Base-by-base conservation (phyloP, 225 moss, liverwort and hornwort species). In the Polytrichum commune region DNA sequence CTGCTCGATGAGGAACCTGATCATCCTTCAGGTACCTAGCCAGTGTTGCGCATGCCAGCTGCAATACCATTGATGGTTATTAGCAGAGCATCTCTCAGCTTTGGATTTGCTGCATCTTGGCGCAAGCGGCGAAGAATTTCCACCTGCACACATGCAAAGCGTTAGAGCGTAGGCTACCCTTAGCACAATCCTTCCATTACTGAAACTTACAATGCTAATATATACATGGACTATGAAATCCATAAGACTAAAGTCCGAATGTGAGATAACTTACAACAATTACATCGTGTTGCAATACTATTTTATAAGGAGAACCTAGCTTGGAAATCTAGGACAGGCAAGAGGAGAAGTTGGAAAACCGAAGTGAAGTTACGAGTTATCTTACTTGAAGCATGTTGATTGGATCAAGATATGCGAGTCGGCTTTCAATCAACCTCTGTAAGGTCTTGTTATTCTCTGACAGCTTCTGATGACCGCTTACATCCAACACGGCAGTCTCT, bases 11-110 rank as follows among this genome's bases (percentile, higher is more conserved):
- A 64, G 32, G 32, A 4, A 60, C 60, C 60, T 60, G 2, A 64
- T 55, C 3, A 56, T 68, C 9, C 61, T 6, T 46, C 0, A 46
- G 46, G 13, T 1, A 61, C n/a, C 7, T 81, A 95, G 73, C 92
- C 90, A 5, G 92, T 95, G 66, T 92, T 92, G 53, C 88, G 85
- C 92, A 92, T 95, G 56, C 91, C 90, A 0, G 92, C 95, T 4
- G 92, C 95, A 66, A 95, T 95, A n/a, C 95, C 95, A 56, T 95
- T 95, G 54, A 95, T 95, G 5, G 95, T 95, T 72, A 95, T 95
- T 19, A 95, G 62, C 1, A 95, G 69, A 25, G 95, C 90, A 69
- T 95, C 95, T 75, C 95, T 89, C 3, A 95, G 85, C 82, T 90
- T 95, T 29, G 89, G 90, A 32, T 95, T 95, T 69, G 79, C 87